Evolutionary conservation across 2,329 filamentous ascomycete genomes (phyloP).

Genomic region (Phyllosticta citrichinensis): DNA sequence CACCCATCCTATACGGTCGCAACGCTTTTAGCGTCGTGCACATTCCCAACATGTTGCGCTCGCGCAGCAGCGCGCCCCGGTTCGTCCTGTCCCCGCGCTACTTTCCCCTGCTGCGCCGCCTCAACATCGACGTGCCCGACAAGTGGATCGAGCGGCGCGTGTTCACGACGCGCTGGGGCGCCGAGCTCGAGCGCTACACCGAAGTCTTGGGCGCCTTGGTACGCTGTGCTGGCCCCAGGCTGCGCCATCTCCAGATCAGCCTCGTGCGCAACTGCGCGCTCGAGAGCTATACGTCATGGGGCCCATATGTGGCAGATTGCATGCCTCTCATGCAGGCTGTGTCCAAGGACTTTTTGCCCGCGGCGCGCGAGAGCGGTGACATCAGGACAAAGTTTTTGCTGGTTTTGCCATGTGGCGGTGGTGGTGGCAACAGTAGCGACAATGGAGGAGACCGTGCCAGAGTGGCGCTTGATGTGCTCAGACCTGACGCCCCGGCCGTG

Average conservation of each 20-base stretch:
- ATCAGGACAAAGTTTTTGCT: neutral
- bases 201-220: neutral
- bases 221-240: neutral
- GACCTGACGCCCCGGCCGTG: conserved; percentile 6
- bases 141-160: conserved; percentile 5
- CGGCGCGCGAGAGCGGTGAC: neutral
- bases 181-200: conserved; percentile 2
- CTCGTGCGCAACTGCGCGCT: conserved; percentile 9
- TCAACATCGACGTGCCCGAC: conserved; percentile 9
- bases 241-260: conserved; percentile 6
- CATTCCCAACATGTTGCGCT: conserved; percentile 10
- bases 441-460: neutral
- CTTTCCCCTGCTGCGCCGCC: conserved; percentile 4
- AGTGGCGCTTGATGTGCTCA: conserved; percentile 6
- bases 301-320: conserved; percentile 1
- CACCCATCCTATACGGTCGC: conserved; percentile 1
- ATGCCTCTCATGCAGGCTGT: conserved; percentile 6
- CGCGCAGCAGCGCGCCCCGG: neutral
- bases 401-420: conserved; percentile 2
- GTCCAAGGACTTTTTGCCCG: neutral
- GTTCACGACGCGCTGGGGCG: conserved; percentile 4
- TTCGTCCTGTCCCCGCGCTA: conserved; percentile 7
- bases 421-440: neutral
- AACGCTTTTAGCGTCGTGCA: conserved; percentile 8
- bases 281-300: conserved; percentile 9